Percentiles rank a stretch among this genome's conserved stretches.
phyloP scores from a whole-genome alignment of 352 stramenopile species.

The Pythium plurisporium region DNA sequence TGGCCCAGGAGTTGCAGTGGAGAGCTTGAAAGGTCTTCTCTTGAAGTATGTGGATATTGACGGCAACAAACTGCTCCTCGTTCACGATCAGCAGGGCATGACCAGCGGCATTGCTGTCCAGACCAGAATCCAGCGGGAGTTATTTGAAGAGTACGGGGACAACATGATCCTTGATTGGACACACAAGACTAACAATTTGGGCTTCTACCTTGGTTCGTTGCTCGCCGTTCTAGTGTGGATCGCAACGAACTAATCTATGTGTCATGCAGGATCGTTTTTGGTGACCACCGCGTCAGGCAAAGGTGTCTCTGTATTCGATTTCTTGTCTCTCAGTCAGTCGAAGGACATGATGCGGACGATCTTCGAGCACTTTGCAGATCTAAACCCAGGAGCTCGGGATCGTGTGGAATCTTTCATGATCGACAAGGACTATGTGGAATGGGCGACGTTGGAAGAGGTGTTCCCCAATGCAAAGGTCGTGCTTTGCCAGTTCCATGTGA shows the following conservation, averaged over 20 bases:
- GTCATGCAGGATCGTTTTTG: slow-evolving; percentile 18
- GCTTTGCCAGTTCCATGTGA: slow-evolving; percentile 21
- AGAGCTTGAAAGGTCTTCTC: too few species aligned
- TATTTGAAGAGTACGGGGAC: slow-evolving; percentile 12
- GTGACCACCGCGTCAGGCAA: slow-evolving; percentile 13
- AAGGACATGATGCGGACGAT: slow-evolving; percentile 14
- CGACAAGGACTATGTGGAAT: slow-evolving; percentile 25
- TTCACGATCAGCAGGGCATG: neutral
- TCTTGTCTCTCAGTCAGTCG: slow-evolving; percentile 15
- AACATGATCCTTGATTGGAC: slow-evolving; percentile 21
- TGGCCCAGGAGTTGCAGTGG: too few species aligned
- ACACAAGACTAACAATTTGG: slow-evolving; percentile 19
- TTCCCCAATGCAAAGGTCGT: slow-evolving; percentile 3
- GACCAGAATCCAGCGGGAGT: neutral
- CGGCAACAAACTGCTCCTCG: too few species aligned
- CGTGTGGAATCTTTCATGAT: slow-evolving; percentile 12
- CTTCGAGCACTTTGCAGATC: neutral
- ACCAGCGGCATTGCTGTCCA: neutral
- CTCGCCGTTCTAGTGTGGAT: too few species aligned
- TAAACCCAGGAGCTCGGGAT: neutral
- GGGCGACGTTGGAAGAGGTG: neutral
- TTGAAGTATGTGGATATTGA: too few species aligned
- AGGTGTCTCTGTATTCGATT: slow-evolving; percentile 19
- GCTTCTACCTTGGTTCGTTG: slow-evolving; percentile 7
- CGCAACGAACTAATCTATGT: too few species aligned